Base-by-base conservation (phyloP, 176 grass and related monocot genomes). In the Carex kokanica region DNA sequence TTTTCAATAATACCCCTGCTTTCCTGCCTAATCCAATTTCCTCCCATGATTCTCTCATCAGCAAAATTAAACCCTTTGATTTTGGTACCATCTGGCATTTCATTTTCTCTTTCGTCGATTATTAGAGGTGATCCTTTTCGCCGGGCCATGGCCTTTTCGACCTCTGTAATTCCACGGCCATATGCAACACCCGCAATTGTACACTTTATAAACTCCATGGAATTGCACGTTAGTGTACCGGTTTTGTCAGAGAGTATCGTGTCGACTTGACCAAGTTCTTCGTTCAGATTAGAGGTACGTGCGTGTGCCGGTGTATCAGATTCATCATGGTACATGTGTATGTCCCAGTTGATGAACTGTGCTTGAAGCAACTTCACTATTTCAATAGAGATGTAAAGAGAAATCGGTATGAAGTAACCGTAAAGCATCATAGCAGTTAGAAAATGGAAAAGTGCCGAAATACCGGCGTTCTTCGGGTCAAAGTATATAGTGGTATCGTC, bases 171-270 rank as follows among this genome's bases (percentile, higher is more conserved):
- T 25, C 90, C 90, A 36, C 79, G 79, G 5, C 95, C 95, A 71
- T 98, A 98, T 32, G 88, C 88, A 10, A 85, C 90, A n/a, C 95
- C 95, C 2, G 87, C 92, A 9, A 98, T 91, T 0, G 95, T 93
- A 23, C 95, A 98, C 20, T 98, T 98, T 83, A 98, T 84, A 81
- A 98, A 98, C 87, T 98, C 95, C 95, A 98, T 98, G 69, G 92
- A 94, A 78, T 98, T 98, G 79, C 90, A 90, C 8, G 95, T 98
- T 65, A 98, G 24, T 10, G 95, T 98, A n/a, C 95, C 95, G 0
- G 95, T 98, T 82, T 98, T 98, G 34, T 98, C 95, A 0, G 95
- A 94, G 13, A 98, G 89, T 52, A 98, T 91, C 0, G 95, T 98
- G 84, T 94, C 68, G 8, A 98, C 95, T 38, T 94, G 95, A 18